phyloP scores from a whole-genome alignment of 805 yeast genomes.

The Candida arabinofermentans region DNA sequence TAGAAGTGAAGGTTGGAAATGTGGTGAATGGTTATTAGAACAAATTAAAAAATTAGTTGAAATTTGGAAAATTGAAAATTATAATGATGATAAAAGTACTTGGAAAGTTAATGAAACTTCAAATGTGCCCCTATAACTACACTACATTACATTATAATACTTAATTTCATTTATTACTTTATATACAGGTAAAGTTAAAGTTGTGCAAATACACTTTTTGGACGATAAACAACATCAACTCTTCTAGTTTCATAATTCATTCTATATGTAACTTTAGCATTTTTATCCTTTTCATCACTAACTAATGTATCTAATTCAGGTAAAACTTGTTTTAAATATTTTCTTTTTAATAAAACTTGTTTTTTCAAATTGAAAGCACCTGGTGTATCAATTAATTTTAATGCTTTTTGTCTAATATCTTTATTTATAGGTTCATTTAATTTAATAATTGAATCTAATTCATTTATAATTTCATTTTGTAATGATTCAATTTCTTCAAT shows the following conservation, averaged over 20 bases:
- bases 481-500: conserved; percentile 29
- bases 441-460: conserved; percentile 15
- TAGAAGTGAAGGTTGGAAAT: conserved; percentile 44
- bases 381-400: conserved; percentile 38
- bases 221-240: conserved; percentile 51
- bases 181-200: background rate
- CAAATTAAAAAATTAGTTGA: conserved; percentile 41
- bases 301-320: conserved; percentile 43
- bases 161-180: conserved; percentile 1
- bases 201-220: conserved; percentile 43
- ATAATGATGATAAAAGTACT: conserved; percentile 34
- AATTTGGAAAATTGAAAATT: conserved; percentile 49
- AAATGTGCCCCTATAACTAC: no score
- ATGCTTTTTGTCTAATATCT: conserved; percentile 39
- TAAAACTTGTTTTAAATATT: conserved; percentile 51
- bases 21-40: conserved; percentile 42
- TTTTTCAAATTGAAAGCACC: conserved; percentile 35
- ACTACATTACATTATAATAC: conserved; percentile 5
- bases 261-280: conserved; percentile 46
- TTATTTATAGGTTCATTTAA: conserved; percentile 28
- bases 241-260: conserved; percentile 56
- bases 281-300: conserved; percentile 38
- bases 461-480: conserved; percentile 16
- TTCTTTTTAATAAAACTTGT: conserved; percentile 38
- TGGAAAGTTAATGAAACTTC: conserved; percentile 43